phyloP scores from a whole-genome alignment of 169 alveolate species.

The Cyclospora cayetanensis region DNA sequence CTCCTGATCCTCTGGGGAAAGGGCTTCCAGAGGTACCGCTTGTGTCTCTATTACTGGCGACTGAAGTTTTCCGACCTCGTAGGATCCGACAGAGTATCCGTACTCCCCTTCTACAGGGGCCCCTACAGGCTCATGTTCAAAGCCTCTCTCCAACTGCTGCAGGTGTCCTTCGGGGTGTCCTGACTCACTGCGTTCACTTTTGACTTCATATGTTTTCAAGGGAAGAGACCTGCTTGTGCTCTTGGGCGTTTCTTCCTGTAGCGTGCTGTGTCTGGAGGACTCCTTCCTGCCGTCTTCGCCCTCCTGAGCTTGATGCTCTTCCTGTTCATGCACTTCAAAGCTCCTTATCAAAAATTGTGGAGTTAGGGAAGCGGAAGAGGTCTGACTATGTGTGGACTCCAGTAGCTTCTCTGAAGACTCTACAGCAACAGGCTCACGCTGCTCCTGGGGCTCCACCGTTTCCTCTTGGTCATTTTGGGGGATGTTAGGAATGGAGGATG shows the following conservation, averaged over 20 bases:
- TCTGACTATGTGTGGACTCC: background rate
- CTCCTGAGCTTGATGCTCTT: background rate
- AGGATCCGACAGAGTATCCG: background rate
- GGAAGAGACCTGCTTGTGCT: background rate
- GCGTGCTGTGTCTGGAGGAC: background rate
- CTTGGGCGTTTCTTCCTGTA: background rate
- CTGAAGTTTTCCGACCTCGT: background rate
- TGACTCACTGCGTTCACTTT: background rate
- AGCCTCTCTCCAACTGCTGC: background rate
- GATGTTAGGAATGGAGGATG: background rate
- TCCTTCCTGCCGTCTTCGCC: background rate
- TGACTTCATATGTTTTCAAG: background rate
- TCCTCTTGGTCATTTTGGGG: background rate
- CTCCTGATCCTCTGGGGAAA: background rate
- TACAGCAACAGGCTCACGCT: no score
- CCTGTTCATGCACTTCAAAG: background rate
- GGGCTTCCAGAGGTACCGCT: background rate
- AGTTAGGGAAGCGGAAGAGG: background rate
- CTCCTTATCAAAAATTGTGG: background rate
- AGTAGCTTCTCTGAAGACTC: background rate
- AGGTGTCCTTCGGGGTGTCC: background rate
- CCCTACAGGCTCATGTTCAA: background rate
- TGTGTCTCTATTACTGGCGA: background rate
- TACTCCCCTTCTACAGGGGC: background rate
- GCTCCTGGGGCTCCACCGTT: background rate